Evolutionary conservation across 495 filamentous ascomycete species (phyloP).

Genomic region (Aspergillus bertholletiae): DNA sequence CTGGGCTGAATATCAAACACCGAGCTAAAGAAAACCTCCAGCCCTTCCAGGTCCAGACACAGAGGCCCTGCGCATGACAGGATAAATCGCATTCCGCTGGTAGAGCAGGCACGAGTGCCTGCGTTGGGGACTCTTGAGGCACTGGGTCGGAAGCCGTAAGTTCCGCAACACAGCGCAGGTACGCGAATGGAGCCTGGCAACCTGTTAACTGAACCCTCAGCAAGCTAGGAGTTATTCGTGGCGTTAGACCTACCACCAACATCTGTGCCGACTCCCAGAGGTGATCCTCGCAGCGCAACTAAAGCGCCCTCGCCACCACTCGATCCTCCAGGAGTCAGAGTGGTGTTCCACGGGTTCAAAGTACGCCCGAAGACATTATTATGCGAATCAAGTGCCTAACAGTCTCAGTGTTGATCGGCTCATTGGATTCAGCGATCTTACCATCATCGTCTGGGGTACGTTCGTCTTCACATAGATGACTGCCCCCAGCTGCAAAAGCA

Average conservation of each 20-base stretch:
- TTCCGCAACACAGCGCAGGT: conserved; percentile 57
- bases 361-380: conserved; percentile 59
- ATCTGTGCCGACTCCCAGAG: conserved; percentile 36
- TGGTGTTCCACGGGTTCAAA: conserved; percentile 52
- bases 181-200: conserved; percentile 50
- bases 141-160: conserved; percentile 47
- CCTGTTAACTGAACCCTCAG: conserved; percentile 13
- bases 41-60: conserved; percentile 27
- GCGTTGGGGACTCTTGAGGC: conserved; percentile 42
- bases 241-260: no score
- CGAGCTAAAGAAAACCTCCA: conserved; percentile 35
- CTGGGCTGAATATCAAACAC: conserved; percentile 30
- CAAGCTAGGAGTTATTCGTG: no score
- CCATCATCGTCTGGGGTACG: conserved; percentile 48
- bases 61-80: conserved; percentile 48
- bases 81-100: conserved; percentile 45
- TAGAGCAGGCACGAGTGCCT: conserved; percentile 48
- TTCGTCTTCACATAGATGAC: conserved; percentile 58
- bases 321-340: conserved; percentile 50
- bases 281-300: conserved; percentile 30
- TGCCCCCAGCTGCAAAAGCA: conserved; percentile 27
- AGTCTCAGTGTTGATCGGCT: not conserved
- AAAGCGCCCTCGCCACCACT: conserved; percentile 58
- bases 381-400: conserved; percentile 37
- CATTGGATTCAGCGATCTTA: not conserved